Percentiles rank a stretch among this genome's conserved stretches.
Conservation (phyloP, 805 yeast genomes). For the Metschnikowia vanudenii region DNA sequence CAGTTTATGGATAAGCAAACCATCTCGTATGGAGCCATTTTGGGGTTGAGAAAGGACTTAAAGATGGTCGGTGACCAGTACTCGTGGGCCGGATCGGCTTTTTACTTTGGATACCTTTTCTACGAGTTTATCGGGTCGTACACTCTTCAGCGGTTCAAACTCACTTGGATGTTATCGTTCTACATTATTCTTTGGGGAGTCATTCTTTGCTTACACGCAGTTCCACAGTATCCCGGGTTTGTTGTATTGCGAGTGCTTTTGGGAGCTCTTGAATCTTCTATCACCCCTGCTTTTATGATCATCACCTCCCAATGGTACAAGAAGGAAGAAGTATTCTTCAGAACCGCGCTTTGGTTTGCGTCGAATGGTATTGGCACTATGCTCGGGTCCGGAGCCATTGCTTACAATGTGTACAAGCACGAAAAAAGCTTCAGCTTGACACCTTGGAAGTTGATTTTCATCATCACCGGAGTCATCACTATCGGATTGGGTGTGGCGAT, state of each 20-base stretch:
- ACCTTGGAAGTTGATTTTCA: conserved; percentile 38
- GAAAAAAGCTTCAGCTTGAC: conserved; percentile 39
- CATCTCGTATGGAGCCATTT: conserved; percentile 50
- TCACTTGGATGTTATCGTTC: conserved; percentile 4
- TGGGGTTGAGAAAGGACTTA: conserved; percentile 49
- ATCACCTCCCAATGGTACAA: conserved; percentile 61
- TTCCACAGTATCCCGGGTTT: conserved; percentile 13
- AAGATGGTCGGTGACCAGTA: too few relatives aligned
- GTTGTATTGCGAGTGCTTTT: conserved; percentile 11
- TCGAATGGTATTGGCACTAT: conserved; percentile 33
- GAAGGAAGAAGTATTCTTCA: conserved; percentile 32
- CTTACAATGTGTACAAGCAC: conserved; percentile 50
- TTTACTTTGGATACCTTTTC: conserved; percentile 16
- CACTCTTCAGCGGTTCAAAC: conserved; percentile 11
- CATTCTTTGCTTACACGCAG: conserved; percentile 12
- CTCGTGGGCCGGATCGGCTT: conserved; percentile 25
- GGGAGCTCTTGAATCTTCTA: conserved; percentile 12
- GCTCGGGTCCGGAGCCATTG: conserved; percentile 39
- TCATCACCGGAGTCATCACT: conserved; percentile 33
- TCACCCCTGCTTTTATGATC: too few relatives aligned
- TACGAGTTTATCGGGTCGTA: conserved; percentile 12
- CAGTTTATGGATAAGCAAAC: conserved; percentile 64
- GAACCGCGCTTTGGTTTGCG: conserved; percentile 36
- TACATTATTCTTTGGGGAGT: conserved; percentile 15
- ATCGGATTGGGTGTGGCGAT: conserved; percentile 17